These are phyloP conservation scores for Lentinula raphanica DNA, from an alignment of 768 basidiomycete species.

Conservation along the genomic window DNA sequence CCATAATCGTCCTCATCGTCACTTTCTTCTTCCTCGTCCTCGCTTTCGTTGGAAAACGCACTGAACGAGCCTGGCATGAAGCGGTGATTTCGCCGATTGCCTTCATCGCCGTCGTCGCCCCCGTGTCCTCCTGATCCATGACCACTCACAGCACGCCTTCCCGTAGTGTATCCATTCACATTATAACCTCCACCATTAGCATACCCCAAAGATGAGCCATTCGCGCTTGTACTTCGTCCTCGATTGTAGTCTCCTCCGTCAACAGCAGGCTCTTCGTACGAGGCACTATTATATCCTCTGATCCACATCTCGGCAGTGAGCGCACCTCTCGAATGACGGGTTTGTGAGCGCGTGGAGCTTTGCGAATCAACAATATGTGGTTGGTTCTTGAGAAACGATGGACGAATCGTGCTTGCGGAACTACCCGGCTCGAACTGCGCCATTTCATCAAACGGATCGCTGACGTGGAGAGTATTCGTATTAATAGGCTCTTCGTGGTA, in stretches of 20 bases:
- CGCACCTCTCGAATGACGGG: neutral
- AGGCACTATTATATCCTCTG: neutral
- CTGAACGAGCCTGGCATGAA: constrained; percentile 16
- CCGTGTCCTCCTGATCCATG: constrained; percentile 22
- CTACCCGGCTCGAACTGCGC: constrained; percentile 27
- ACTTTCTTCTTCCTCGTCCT: constrained; percentile 27
- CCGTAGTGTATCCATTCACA: constrained; percentile 1
- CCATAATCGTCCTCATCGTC: constrained; percentile 27
- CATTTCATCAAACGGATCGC: neutral
- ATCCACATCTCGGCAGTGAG: constrained; percentile 5
- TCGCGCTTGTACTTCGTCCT: constrained; percentile 12
- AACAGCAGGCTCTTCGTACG: neutral
- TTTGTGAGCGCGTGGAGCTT: neutral
- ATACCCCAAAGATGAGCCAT: constrained; percentile 4
- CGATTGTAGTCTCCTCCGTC: constrained; percentile 10
- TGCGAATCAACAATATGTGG: neutral
- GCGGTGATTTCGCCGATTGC: constrained; percentile 13
- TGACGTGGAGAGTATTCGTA: neutral
- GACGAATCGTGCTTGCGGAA: constrained; percentile 25
- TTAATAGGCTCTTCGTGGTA: constrained; percentile 1
- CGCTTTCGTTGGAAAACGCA: constrained; percentile 26
- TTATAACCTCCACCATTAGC: constrained; percentile 20
- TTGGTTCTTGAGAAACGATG: neutral
- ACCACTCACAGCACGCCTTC: constrained; percentile 7
- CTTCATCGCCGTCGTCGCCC: constrained; percentile 35